phyloP scores from a whole-genome alignment of 2,329 filamentous ascomycete genomes.

The Chrysoporthe puriensis region DNA sequence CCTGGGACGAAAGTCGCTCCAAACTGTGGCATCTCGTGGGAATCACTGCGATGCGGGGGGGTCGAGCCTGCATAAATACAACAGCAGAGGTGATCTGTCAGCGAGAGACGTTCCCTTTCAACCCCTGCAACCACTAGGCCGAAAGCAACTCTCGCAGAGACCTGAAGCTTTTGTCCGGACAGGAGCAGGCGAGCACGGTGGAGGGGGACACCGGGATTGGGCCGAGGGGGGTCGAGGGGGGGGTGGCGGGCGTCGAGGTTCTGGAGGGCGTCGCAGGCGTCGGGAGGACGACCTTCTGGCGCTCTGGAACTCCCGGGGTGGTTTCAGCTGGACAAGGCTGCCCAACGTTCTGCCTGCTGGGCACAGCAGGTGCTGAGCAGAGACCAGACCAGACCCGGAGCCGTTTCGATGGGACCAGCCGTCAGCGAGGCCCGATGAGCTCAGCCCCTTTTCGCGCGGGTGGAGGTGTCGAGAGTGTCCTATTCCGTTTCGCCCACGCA shows the following conservation, averaged over 20 bases:
- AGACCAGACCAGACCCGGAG: not conserved
- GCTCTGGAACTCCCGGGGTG: not conserved
- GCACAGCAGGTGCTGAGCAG: no score
- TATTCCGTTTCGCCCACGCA: slow-evolving; percentile 1
- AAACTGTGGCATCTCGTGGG: slow-evolving; percentile 49
- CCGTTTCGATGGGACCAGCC: not conserved
- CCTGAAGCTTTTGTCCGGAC: slow-evolving; percentile 25
- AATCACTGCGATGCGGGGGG: slow-evolving; percentile 39
- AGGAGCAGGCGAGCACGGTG: not conserved
- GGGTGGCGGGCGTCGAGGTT: slow-evolving; percentile 13
- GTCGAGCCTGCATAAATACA: slow-evolving; percentile 38
- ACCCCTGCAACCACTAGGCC: slow-evolving; percentile 26
- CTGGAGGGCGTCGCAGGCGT: slow-evolving; percentile 20
- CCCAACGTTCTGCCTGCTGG: not conserved
- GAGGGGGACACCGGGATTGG: slow-evolving; percentile 13
- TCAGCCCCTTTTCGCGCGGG: slow-evolving; percentile 11
- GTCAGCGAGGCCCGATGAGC: not conserved
- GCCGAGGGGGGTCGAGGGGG: slow-evolving; percentile 21
- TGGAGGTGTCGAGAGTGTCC: not conserved
- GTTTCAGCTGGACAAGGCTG: not conserved
- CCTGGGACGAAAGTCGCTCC: slow-evolving; percentile 63
- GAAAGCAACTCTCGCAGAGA: slow-evolving; percentile 25
- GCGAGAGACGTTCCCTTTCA: slow-evolving; percentile 28
- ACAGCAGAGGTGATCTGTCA: slow-evolving; percentile 33
- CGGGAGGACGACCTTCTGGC: no score